Evolutionary conservation across 2,329 filamentous ascomycete genomes (phyloP).

Genomic region (Cladosporium colombiae): DNA sequence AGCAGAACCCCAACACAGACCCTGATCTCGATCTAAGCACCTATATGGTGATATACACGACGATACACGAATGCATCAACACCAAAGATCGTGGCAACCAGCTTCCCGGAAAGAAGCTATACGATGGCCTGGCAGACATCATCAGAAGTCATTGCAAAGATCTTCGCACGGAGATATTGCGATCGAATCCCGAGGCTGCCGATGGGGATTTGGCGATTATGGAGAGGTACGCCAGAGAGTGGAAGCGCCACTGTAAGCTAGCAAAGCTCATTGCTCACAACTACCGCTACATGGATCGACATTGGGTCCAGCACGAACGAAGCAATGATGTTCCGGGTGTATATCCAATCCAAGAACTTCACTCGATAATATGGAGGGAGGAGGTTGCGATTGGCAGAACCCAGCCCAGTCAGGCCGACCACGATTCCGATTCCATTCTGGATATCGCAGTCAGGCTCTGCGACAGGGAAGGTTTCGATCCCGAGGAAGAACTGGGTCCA

Average conservation of each 20-base stretch:
- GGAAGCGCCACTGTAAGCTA: neutral
- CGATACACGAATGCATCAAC: neutral
- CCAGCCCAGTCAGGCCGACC: neutral
- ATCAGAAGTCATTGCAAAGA: neutral
- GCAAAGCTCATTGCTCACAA: neutral
- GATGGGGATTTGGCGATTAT: neutral
- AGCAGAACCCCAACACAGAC: neutral
- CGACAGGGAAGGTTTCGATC: neutral
- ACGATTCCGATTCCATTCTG: neutral
- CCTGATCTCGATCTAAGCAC: neutral
- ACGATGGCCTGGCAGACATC: neutral
- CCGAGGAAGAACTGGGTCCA: neutral
- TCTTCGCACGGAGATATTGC: neutral
- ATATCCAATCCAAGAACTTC: neutral
- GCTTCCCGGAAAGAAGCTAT: neutral
- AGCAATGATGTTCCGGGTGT: neutral
- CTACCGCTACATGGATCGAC: neutral
- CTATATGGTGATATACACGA: neutral
- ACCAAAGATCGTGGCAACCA: neutral
- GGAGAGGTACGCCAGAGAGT: neutral
- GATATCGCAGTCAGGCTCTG: neutral
- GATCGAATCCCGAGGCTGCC: neutral
- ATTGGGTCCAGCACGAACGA: neutral
- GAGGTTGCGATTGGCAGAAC: neutral
- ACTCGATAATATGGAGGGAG: neutral